Conservation (phyloP, 495 filamentous ascomycete genomes). For the Talaromyces wortmannii region DNA sequence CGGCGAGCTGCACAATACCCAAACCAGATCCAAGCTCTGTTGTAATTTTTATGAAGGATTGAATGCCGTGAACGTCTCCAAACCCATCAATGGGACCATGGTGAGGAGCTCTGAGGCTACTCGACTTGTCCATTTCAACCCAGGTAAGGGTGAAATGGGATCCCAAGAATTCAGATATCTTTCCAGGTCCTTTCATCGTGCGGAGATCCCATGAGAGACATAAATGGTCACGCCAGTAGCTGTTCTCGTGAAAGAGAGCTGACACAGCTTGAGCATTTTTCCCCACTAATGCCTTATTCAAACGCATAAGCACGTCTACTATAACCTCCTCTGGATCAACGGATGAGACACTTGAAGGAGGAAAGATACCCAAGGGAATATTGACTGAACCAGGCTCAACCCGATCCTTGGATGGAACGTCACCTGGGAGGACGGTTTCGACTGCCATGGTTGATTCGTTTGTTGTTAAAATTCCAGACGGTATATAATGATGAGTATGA, state of each 20-base stretch:
- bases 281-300: conserved; percentile 40
- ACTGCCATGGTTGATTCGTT: no score
- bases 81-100: conserved; percentile 37
- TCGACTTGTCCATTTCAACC: conserved; percentile 25
- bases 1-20: conserved; percentile 49
- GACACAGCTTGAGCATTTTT: conserved; percentile 23
- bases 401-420: conserved; percentile 11
- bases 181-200: conserved; percentile 47
- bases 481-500: no score
- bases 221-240: conserved; percentile 39
- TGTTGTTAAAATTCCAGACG: no score
- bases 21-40: conserved; percentile 44
- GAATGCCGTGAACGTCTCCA: conserved; percentile 44
- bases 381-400: conserved; percentile 54
- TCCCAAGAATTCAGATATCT: conserved; percentile 41
- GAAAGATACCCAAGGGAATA: conserved; percentile 26
- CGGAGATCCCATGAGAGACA: conserved; percentile 34
- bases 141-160: conserved; percentile 16
- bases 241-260: conserved; percentile 37
- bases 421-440: no score
- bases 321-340: conserved; percentile 43
- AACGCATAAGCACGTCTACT: conserved; percentile 24
- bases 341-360: conserved; percentile 11
- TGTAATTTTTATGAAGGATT: conserved; percentile 40
- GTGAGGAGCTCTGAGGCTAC: conserved; percentile 37